Evolutionary conservation across 345 rosid species (phyloP).

Genomic region (Turritis glabra): DNA sequence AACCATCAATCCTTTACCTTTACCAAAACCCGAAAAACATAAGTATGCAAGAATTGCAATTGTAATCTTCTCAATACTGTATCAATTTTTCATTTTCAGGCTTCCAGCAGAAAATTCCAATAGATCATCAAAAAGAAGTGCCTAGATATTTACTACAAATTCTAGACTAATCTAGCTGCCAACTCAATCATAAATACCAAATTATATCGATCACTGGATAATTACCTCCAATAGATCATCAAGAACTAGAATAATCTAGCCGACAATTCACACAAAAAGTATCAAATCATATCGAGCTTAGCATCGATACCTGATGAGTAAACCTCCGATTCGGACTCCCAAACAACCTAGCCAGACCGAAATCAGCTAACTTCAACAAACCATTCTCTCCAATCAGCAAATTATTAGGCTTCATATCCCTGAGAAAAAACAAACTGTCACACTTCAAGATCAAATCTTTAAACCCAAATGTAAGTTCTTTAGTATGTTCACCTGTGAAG

Average conservation of each 20-base stretch:
- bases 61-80: no score
- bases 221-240: background rate
- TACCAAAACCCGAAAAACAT: background rate
- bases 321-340: conserved; percentile 69
- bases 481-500: no score
- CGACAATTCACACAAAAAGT: background rate
- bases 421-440: background rate
- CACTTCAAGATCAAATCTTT: background rate
- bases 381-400: conserved; percentile 60
- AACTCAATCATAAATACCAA: no score
- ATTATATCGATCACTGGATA: no score
- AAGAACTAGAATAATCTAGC: background rate
- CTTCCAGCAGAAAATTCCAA: no score
- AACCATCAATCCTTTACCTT: conserved; percentile 2
- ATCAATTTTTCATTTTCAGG: no score
- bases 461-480: no score
- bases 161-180: no score
- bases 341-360: conserved; percentile 58
- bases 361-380: conserved; percentile 58
- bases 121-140: no score
- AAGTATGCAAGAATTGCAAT: no score
- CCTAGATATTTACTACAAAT: no score
- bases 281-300: background rate
- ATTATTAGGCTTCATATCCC: conserved; percentile 73
- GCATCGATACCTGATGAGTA: conserved; percentile 55